Percentiles rank a stretch among this genome's conserved stretches.
These are phyloP conservation scores for Tylopilus orsonianus DNA, from an alignment of 1,284 basidiomycete genomes.

Conservation along the genomic window DNA sequence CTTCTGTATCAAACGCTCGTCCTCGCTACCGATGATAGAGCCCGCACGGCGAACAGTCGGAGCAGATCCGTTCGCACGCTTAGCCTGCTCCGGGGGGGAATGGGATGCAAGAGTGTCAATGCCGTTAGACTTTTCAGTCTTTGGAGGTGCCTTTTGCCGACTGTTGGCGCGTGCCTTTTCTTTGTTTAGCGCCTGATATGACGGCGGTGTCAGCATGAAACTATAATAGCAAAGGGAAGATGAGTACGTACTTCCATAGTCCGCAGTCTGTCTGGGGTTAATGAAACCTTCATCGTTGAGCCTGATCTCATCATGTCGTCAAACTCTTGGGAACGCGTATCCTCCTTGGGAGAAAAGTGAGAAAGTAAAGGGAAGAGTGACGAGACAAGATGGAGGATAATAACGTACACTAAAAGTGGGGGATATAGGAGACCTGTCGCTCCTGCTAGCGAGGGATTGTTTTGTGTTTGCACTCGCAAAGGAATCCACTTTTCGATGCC, in stretches of 20 bases:
- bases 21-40: slow-evolving; percentile 54
- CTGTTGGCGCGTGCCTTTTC: slow-evolving; percentile 52
- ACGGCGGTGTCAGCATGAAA: slow-evolving; percentile 26
- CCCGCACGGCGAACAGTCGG: slow-evolving; percentile 54
- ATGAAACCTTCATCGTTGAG: slow-evolving; percentile 90
- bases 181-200: slow-evolving; percentile 59
- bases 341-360: slow-evolving; percentile 40
- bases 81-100: slow-evolving; percentile 26
- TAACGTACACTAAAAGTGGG: slow-evolving; percentile 36
- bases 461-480: slow-evolving; percentile 48
- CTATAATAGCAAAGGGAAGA: slow-evolving; percentile 25
- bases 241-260: slow-evolving; percentile 76
- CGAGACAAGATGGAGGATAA: slow-evolving; percentile 3
- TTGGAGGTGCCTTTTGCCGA: slow-evolving; percentile 31
- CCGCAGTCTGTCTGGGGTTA: slow-evolving; percentile 89
- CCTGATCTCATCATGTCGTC: slow-evolving; percentile 87
- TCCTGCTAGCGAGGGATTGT: slow-evolving; percentile 35
- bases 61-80: slow-evolving; percentile 33
- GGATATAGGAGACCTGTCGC: slow-evolving; percentile 36
- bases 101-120: slow-evolving; percentile 14
- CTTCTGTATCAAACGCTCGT: slow-evolving; percentile 45
- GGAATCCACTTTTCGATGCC: slow-evolving; percentile 56
- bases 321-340: slow-evolving; percentile 71
- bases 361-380: slow-evolving; percentile 2
- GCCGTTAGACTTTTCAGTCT: slow-evolving; percentile 27